Base-by-base conservation (phyloP, 164 flowering plant genomes). In the Nymphaea colorata region DNA sequence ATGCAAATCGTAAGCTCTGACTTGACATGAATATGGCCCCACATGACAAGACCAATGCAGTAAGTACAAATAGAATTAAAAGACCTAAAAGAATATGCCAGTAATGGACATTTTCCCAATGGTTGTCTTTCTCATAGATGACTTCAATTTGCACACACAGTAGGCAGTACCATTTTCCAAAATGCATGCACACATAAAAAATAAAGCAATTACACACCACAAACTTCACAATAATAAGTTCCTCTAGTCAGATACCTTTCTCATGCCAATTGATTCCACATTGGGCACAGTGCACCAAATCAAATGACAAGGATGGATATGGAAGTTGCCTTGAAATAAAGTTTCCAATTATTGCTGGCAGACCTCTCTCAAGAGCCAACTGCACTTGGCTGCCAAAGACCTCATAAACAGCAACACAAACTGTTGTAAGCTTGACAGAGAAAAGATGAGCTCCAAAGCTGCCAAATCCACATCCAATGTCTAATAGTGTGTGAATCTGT, bases 401-500 rank as follows among this genome's bases (percentile, higher is more conserved):
- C 79, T 91, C 99, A 80, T 91, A 94, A 64, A 85, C 90, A 16
- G 99, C 96, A 66, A 88, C 75, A 78, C 99, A 94, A 55, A 90
- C 70, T 72, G 92, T 75, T 93, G 87, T 91, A 71, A 91, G 43
- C 41, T 87, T 86, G 18, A 90, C 78, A 41, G 99, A 88, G 44
- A 85, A 77, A 59, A 94, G 79, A 81, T 91, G 98, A 68, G 98
- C 96, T 65, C 93, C 95, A 77, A 94, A 89, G 81, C 98, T 94
- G 64, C 98, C 98, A 80, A 88, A 94, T 62, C 98, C 98, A 76
- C 98, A 94, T 61, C 91, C 96, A 75, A 94, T 86, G 77, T 94
- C 98, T 60, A 94, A 80, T 44, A 94, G 86, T 64, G 75, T 85
- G 25, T 66, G 88, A 41, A 94, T 96, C 99, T 94, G 86, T 66